Evolutionary conservation across 306 rosid species (phyloP).

Genomic region (Vigna radiata): DNA sequence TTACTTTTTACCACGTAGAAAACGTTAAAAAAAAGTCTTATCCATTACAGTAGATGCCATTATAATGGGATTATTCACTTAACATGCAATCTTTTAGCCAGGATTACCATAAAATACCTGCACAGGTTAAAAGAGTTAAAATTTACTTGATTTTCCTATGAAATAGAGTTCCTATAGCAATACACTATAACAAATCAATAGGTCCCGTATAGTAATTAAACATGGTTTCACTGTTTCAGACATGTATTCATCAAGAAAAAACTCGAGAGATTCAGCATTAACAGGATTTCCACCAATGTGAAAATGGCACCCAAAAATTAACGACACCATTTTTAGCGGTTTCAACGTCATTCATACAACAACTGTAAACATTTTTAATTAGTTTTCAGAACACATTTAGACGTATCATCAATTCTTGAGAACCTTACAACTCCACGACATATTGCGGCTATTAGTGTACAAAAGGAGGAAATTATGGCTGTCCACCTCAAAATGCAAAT

Average conservation of each 20-base stretch:
- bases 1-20: too few relatives aligned
- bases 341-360: conserved; percentile 33
- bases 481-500: conserved; percentile 54
- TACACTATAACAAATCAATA: neutral
- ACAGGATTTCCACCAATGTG: neutral
- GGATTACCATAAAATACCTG: too few relatives aligned
- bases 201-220: neutral
- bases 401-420: conserved; percentile 40
- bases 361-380: conserved; percentile 37
- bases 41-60: too few relatives aligned
- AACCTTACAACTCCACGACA: conserved; percentile 52
- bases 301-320: neutral
- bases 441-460: conserved; percentile 56
- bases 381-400: conserved; percentile 48
- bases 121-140: too few relatives aligned
- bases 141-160: too few relatives aligned
- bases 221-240: neutral
- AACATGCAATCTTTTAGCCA: too few relatives aligned
- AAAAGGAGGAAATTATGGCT: conserved; percentile 48
- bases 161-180: neutral
- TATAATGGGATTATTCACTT: too few relatives aligned
- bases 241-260: too few relatives aligned
- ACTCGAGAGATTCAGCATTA: neutral
- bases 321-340: conserved; percentile 8
- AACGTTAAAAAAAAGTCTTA: too few relatives aligned